These are phyloP conservation scores for Leccinum subtestaceum DNA, from an alignment of 768 basidiomycete genomes.

Conservation along the genomic window DNA sequence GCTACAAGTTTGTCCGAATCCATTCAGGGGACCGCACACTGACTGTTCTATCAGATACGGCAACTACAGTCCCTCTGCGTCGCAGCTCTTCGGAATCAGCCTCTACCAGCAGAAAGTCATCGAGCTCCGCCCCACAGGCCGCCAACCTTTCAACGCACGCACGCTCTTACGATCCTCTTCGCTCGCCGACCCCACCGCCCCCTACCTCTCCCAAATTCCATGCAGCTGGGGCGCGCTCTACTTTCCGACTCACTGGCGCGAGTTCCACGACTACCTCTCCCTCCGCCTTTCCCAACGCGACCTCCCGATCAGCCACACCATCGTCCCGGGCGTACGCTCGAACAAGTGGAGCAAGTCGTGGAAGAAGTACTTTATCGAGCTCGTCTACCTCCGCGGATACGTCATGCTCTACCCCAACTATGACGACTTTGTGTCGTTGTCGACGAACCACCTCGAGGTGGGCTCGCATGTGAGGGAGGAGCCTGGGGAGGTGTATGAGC, in stretches of 20 bases:
- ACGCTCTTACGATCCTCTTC: slow-evolving; percentile 46
- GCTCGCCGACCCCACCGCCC: slow-evolving; percentile 47
- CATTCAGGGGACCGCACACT: not conserved
- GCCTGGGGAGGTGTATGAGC: slow-evolving; percentile 42
- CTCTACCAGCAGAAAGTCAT: slow-evolving; percentile 84
- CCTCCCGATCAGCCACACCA: slow-evolving; percentile 33
- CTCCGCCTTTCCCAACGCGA: slow-evolving; percentile 57
- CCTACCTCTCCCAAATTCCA: slow-evolving; percentile 83
- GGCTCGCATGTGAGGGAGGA: slow-evolving; percentile 73
- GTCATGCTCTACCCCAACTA: slow-evolving; percentile 91
- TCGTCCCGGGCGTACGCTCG: slow-evolving; percentile 77
- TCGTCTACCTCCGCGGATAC: slow-evolving; percentile 77
- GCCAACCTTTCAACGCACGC: slow-evolving; percentile 66
- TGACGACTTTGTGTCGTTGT: slow-evolving; percentile 64
- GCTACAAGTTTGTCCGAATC: slow-evolving; percentile 53
- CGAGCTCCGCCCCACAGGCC: slow-evolving; percentile 67
- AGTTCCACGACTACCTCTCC: slow-evolving; percentile 77
- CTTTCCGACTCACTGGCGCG: slow-evolving; percentile 86
- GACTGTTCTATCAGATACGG: slow-evolving; percentile 51
- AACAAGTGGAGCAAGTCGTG: slow-evolving; percentile 80
- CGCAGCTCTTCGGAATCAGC: slow-evolving; percentile 72
- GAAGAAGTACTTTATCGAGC: slow-evolving; percentile 90
- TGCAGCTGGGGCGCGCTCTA: slow-evolving; percentile 93
- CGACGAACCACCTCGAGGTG: slow-evolving; percentile 87
- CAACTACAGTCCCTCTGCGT: slow-evolving; percentile 34